Percentiles rank a stretch among this genome's conserved stretches.
These are phyloP conservation scores for Rhynchosporium agropyri DNA, from an alignment of 2,329 filamentous ascomycete genomes.

Conservation along the genomic window DNA sequence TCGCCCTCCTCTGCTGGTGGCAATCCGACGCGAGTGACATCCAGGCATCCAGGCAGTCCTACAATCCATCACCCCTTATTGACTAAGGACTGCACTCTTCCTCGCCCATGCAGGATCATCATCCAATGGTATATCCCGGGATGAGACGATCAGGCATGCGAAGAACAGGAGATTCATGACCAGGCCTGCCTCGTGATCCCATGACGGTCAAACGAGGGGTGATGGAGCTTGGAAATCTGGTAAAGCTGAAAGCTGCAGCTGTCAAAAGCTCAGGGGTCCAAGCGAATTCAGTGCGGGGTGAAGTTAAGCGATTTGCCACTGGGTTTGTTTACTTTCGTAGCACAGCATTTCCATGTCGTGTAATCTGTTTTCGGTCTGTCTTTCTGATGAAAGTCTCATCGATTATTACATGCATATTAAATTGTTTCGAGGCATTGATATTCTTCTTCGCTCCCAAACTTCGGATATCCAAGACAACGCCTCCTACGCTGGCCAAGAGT, in stretches of 20 bases:
- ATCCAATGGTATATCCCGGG: neutral
- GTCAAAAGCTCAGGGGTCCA: neutral
- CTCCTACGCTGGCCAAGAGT: no score
- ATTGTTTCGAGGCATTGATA: no score
- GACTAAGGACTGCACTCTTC: neutral
- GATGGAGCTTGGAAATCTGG: neutral
- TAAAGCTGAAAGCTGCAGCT: neutral
- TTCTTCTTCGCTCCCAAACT: no score
- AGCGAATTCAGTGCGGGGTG: constrained; percentile 11
- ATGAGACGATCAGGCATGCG: neutral
- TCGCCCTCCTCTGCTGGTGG: neutral
- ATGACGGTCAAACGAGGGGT: constrained; percentile 7
- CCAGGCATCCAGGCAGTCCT: neutral
- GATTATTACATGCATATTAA: no score
- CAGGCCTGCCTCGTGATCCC: neutral
- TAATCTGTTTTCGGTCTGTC: no score
- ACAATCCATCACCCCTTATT: constrained; percentile 5
- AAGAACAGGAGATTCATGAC: constrained; percentile 6
- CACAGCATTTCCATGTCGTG: no score
- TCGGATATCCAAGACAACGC: no score
- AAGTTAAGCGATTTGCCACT: constrained; percentile 8
- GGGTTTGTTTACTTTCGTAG: neutral
- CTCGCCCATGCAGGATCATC: neutral
- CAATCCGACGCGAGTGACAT: neutral
- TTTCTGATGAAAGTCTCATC: no score